A percentile compares a stretch with the other conserved stretches of the same genome.
These are phyloP conservation scores for Eucalyptus erythrocorys DNA, from an alignment of 345 rosid species.

Conservation along the genomic window DNA sequence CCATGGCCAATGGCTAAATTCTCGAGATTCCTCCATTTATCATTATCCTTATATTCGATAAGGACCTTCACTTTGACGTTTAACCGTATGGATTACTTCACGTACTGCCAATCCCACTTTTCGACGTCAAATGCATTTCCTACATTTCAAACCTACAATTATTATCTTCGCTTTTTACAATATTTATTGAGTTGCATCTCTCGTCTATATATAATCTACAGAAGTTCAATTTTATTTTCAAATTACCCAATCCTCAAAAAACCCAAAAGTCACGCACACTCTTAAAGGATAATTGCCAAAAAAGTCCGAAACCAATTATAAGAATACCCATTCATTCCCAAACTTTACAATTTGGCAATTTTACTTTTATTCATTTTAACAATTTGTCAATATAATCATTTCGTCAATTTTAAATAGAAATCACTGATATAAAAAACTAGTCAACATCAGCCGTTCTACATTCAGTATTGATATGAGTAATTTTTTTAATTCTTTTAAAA, in stretches of 20 bases:
- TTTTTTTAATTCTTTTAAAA: neutral
- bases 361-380: neutral
- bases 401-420: fast-evolving
- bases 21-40: neutral
- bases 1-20: neutral
- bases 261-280: neutral
- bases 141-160: neutral
- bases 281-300: neutral
- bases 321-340: fast-evolving
- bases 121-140: neutral
- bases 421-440: fast-evolving
- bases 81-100: neutral
- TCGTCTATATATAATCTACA: neutral
- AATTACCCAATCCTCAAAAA: neutral
- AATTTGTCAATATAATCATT: neutral
- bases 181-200: neutral
- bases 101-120: neutral
- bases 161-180: neutral
- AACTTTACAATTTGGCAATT: fast-evolving
- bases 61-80: neutral
- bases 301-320: neutral
- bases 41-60: neutral
- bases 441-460: fast-evolving
- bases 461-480: fast-evolving
- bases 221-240: neutral